These are phyloP conservation scores for Pisolithus orientalis DNA, from an alignment of 768 basidiomycete genomes.

Conservation along the genomic window DNA sequence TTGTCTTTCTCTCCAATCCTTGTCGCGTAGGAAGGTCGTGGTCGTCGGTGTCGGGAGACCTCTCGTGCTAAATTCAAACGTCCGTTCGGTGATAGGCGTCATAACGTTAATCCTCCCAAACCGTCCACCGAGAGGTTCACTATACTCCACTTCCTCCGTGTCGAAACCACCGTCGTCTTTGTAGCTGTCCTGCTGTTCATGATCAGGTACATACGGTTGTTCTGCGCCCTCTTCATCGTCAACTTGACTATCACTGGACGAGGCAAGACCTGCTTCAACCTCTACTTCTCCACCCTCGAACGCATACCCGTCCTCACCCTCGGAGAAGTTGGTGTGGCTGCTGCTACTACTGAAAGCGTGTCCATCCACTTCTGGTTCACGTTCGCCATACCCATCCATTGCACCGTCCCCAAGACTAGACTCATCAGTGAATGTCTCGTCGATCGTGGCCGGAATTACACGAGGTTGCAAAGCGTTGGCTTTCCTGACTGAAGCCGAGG, in stretches of 20 bases:
- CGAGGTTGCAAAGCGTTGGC: slow-evolving; percentile 15
- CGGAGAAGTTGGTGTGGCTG: slow-evolving; percentile 26
- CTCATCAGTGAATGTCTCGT: slow-evolving; percentile 27
- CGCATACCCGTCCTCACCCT: slow-evolving; percentile 30
- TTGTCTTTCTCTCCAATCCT: slow-evolving; percentile 10
- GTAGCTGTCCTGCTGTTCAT: slow-evolving; percentile 21
- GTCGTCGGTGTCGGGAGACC: slow-evolving; percentile 33
- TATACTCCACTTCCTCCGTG: slow-evolving; percentile 23
- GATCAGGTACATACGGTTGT: slow-evolving; percentile 6
- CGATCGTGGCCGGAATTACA: slow-evolving; percentile 14
- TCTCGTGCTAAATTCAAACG: slow-evolving; percentile 75
- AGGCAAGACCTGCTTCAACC: slow-evolving; percentile 19
- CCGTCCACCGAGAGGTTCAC: slow-evolving; percentile 59
- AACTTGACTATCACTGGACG: slow-evolving; percentile 28
- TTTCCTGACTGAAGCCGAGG: slow-evolving; percentile 17
- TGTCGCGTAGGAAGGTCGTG: slow-evolving; percentile 28
- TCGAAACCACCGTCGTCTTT: slow-evolving; percentile 20
- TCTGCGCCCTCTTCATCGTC: slow-evolving; percentile 24
- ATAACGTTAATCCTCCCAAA: slow-evolving; percentile 86
- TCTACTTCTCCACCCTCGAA: slow-evolving; percentile 21
- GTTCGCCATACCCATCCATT: slow-evolving; percentile 8
- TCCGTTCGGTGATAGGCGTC: slow-evolving; percentile 97
- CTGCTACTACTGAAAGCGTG: slow-evolving; percentile 16
- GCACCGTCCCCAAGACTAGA: slow-evolving; percentile 19
- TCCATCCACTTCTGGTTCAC: slow-evolving; percentile 18